These are phyloP conservation scores for Kuraishia ogatae DNA, from an alignment of 805 yeast species.

Conservation along the genomic window DNA sequence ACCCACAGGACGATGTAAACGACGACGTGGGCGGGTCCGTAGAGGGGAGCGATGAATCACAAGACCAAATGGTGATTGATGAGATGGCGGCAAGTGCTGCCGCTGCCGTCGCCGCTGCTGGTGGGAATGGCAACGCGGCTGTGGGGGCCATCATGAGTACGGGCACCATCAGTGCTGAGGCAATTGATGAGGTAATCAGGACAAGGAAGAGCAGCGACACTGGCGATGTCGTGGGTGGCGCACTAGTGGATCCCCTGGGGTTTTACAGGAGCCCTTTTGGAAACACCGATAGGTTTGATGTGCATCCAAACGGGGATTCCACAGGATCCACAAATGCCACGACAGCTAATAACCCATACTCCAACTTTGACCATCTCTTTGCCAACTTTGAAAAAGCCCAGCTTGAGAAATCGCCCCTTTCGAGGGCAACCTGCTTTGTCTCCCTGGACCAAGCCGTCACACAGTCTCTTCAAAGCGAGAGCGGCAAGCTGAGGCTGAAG, in stretches of 20 bases:
- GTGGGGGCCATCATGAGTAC: neutral
- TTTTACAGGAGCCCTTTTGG: neutral
- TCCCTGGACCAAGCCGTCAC: conserved; percentile 18
- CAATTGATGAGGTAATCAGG: neutral
- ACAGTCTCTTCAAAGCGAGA: neutral
- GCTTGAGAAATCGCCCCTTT: conserved; percentile 10
- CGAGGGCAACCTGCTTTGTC: conserved; percentile 18
- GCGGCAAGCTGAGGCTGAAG: conserved; percentile 11
- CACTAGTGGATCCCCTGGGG: neutral
- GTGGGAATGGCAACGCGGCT: neutral
- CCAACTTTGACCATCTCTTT: neutral
- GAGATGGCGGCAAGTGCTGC: neutral
- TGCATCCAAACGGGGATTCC: neutral
- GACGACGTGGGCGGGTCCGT: neutral
- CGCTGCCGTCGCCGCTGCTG: neutral
- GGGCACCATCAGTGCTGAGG: neutral
- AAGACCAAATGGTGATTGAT: neutral
- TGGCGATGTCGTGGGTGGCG: neutral
- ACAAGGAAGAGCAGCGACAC: neutral
- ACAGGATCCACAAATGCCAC: neutral
- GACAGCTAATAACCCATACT: too few relatives aligned
- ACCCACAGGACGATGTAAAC: neutral
- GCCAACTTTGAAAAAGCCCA: neutral
- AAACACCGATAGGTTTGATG: neutral
- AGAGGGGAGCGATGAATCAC: neutral